Evolutionary conservation across 129 eudicot genomes (phyloP).

Genomic region (Flaveria brownii): DNA sequence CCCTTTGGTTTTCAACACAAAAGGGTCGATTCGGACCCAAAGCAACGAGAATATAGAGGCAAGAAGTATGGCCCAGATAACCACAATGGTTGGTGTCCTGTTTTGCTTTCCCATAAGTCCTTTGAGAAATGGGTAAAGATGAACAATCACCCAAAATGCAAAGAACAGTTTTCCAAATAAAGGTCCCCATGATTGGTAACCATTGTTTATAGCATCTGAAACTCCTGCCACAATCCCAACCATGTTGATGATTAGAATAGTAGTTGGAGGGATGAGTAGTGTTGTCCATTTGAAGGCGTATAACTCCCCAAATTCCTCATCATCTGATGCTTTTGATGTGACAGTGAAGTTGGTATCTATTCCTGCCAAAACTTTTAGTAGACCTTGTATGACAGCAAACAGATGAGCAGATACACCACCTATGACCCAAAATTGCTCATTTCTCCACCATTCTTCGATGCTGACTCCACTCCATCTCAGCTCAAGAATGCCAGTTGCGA

Average conservation of each 20-base stretch:
- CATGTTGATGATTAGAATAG: slow-evolving; percentile 73
- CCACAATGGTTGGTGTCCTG: slow-evolving; percentile 90
- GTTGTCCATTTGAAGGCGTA: slow-evolving; percentile 94
- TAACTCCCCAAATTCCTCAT: slow-evolving; percentile 82
- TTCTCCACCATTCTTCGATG: slow-evolving; percentile 99
- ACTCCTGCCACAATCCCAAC: slow-evolving; percentile 93
- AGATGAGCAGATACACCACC: slow-evolving; percentile 95
- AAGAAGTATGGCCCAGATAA: slow-evolving; percentile 80
- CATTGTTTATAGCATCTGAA: slow-evolving; percentile 90
- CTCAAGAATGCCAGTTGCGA: slow-evolving; percentile 88
- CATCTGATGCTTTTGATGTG: slow-evolving; percentile 83
- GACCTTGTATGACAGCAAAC: slow-evolving; percentile 86
- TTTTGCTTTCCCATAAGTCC: slow-evolving; percentile 94
- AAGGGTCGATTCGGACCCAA: slow-evolving; percentile 91
- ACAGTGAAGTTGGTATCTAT: slow-evolving; percentile 89
- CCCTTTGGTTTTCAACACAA: slow-evolving; percentile 72
- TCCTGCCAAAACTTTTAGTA: slow-evolving; percentile 74
- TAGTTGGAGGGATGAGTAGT: slow-evolving; percentile 88
- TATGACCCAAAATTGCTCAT: slow-evolving; percentile 95
- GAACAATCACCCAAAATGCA: slow-evolving; percentile 90
- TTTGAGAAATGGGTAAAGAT: slow-evolving; percentile 86
- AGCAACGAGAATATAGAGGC: slow-evolving; percentile 95
- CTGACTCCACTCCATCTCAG: slow-evolving; percentile 96
- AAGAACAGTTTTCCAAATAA: slow-evolving; percentile 84
- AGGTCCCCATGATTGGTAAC: slow-evolving; percentile 94